phyloP scores from a whole-genome alignment of 1,284 basidiomycete genomes.

The Cryptococcus jaspeensis region DNA sequence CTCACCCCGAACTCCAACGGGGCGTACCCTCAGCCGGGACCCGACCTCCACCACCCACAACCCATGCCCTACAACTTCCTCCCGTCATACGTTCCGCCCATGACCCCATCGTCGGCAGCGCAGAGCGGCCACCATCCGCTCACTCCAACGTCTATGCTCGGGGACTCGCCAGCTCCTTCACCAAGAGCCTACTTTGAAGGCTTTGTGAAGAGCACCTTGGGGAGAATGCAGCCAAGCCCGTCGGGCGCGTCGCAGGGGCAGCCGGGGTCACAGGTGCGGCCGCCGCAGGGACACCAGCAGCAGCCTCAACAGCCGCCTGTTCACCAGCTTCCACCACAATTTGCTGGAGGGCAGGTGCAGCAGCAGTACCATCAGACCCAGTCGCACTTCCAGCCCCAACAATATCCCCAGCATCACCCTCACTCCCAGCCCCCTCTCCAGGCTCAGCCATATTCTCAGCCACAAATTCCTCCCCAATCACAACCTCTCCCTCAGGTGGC shows the following conservation, averaged over 20 bases:
- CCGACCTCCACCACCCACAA: constrained; percentile 1
- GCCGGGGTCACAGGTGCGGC: too few relatives aligned
- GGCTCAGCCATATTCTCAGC: not conserved
- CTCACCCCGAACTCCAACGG: not conserved
- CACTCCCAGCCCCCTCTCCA: not conserved
- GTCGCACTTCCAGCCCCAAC: not conserved
- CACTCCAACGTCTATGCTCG: constrained; percentile 3
- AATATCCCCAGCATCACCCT: not conserved
- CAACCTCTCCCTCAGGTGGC: not conserved
- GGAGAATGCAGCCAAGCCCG: not conserved
- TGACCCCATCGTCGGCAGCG: constrained; percentile 2
- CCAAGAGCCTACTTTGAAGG: constrained; percentile 4
- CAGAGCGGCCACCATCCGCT: constrained; percentile 3
- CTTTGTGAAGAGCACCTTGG: constrained; percentile 10
- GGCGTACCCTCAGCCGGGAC: not conserved
- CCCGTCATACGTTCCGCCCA: constrained; percentile 14
- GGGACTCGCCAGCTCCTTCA: not conserved
- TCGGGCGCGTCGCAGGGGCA: too few relatives aligned
- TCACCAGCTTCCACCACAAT: not conserved
- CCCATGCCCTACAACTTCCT: constrained; percentile 22
- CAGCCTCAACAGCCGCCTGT: not conserved
- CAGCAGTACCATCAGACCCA: not conserved
- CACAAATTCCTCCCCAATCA: not conserved
- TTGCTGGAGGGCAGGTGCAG: not conserved
- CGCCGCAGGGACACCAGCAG: too few relatives aligned